Conservation (phyloP, 176 grass and related monocot species). For the Oryza glaberrima region DNA sequence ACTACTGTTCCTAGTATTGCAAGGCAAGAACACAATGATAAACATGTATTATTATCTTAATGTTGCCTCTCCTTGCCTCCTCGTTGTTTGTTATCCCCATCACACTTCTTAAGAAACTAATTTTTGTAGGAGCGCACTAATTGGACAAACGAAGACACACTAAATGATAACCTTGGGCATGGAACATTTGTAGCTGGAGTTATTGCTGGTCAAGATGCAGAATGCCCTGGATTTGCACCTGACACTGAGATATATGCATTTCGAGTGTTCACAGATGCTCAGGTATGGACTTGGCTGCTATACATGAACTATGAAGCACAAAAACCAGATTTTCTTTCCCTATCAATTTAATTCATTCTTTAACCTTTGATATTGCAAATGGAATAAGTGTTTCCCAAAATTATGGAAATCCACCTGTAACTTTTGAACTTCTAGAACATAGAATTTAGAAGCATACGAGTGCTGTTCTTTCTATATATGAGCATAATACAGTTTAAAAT, state of each 20-base stretch:
- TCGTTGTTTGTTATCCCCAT: slow-evolving; percentile 5
- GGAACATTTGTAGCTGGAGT: slow-evolving; percentile 98
- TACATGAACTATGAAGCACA: slow-evolving; percentile 23
- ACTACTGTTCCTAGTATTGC: slow-evolving; percentile 3
- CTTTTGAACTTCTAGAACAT: not conserved
- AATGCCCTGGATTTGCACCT: slow-evolving; percentile 92
- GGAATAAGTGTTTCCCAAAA: not conserved
- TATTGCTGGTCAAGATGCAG: slow-evolving; percentile 94
- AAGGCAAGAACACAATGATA: not conserved
- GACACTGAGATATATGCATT: slow-evolving; percentile 98
- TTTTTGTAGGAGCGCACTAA: slow-evolving; percentile 90
- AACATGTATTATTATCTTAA: slow-evolving; percentile 38
- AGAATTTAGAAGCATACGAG: not conserved
- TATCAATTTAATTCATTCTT: not conserved
- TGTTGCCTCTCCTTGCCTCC: not conserved
- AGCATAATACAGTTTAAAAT: not conserved
- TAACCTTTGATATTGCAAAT: slow-evolving; percentile 14
- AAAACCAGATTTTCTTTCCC: not conserved
- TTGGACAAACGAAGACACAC: slow-evolving; percentile 99
- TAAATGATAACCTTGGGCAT: slow-evolving; percentile 98
- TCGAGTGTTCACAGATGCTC: slow-evolving; percentile 97
- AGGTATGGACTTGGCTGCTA: slow-evolving; percentile 66
- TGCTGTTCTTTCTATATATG: not conserved
- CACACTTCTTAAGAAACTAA: slow-evolving; percentile 40
- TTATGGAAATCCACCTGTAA: not conserved